Percentiles rank a stretch among this genome's conserved stretches.
Evolutionary conservation across 805 yeast genomes (phyloP).

Genomic region (Yarrowia sp.): DNA sequence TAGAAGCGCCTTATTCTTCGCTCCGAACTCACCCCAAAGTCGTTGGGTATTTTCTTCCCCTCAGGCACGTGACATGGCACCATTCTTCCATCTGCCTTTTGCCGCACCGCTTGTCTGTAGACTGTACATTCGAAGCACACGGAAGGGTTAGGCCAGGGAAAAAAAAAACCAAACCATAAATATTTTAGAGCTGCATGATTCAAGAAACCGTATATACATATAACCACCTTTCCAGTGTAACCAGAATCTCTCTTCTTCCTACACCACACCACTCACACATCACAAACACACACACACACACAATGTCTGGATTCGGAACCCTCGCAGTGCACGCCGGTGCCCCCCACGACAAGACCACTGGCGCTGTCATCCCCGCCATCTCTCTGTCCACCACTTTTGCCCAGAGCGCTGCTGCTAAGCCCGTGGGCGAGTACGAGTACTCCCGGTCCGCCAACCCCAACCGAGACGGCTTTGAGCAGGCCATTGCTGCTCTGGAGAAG

Average conservation of each 20-base stretch:
- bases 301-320: slow-evolving; percentile 62
- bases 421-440: slow-evolving; percentile 81
- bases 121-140: slow-evolving; percentile 29
- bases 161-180: slow-evolving; percentile 1
- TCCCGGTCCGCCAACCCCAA: slow-evolving; percentile 88
- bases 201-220: neutral
- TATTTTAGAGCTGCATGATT: neutral
- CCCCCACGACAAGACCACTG: slow-evolving; percentile 71
- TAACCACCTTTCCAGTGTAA: neutral
- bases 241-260: neutral
- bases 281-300: neutral
- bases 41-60: no score
- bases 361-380: slow-evolving; percentile 86
- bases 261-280: neutral
- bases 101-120: no score
- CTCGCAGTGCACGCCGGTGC: slow-evolving; percentile 87
- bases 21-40: no score
- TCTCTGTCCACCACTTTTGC: slow-evolving; percentile 86
- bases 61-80: slow-evolving; percentile 18
- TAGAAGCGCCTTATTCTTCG: no score
- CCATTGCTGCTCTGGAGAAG: slow-evolving; percentile 78
- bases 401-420: slow-evolving; percentile 76
- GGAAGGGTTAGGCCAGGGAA: neutral
- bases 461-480: slow-evolving; percentile 79
- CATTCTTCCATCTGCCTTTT: neutral